phyloP scores from a whole-genome alignment of 345 rosid genomes.

The Gossypium mustelinum region DNA sequence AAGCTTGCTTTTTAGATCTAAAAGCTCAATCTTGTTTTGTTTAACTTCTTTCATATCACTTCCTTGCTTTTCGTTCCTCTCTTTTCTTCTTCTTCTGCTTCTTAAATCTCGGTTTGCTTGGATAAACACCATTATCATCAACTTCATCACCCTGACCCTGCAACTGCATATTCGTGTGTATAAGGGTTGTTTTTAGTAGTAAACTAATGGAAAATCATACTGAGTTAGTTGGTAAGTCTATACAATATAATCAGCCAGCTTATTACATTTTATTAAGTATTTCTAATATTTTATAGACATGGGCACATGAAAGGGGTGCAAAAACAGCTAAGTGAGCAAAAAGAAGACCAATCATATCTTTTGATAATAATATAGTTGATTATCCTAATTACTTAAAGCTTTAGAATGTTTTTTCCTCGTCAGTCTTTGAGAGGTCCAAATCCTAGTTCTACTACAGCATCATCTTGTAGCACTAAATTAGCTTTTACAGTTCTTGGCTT shows the following conservation, averaged over 20 bases:
- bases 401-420: neutral
- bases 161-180: neutral
- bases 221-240: neutral
- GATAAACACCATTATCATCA: neutral
- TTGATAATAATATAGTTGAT: conserved; percentile 16
- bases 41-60: conserved; percentile 6
- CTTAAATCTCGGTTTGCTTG: neutral
- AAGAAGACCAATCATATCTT: conserved; percentile 22
- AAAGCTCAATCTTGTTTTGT: conserved; percentile 10
- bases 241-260: neutral
- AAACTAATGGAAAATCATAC: neutral
- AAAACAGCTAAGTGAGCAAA: conserved; percentile 11
- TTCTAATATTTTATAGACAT: neutral
- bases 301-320: neutral
- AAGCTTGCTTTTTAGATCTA: neutral
- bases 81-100: neutral
- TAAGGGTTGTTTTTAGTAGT: neutral
- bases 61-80: neutral
- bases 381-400: conserved; percentile 26
- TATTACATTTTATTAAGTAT: neutral
- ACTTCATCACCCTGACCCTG: neutral
- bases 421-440: conserved; percentile 18
- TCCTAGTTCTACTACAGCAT: conserved; percentile 16
- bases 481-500: conserved; percentile 19
- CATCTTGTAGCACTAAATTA: conserved; percentile 13